Base-by-base conservation (phyloP, 306 rosid species). In the Quercus ilex region DNA sequence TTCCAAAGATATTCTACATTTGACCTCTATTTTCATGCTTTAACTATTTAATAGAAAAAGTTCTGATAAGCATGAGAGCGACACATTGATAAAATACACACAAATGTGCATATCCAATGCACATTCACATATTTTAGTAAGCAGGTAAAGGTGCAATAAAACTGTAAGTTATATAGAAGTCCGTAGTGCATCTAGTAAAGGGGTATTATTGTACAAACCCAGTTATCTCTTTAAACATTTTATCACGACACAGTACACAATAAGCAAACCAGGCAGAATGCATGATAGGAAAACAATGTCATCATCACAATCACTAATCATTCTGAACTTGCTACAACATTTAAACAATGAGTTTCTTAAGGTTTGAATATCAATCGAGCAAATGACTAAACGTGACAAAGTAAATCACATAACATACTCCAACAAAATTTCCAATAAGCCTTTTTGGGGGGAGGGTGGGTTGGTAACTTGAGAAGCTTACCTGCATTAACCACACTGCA, bases 401-500 rank as follows among this genome's bases (percentile, higher is more conserved):
- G 23, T 28, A 31, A 25, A 13, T 17, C 19, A 17, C 20, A 8
- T 20, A 23, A 77, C 10, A 14, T 65, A 30, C n/a, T 52, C 62
- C 17, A 33, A 77, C 28, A 33, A 53, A 49, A 49, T 49, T 49
- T 13, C 53, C 53, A 49, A 9, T 46, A 46, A 49, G 53, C 53
- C 53, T 49, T 49, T 12, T 49, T 12, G 13, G 3, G 53, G 26
- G 21, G 62, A 70, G 60, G 9, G n/a, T 14, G 38, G n/a, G 5
- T 26, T 35, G 21, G 72, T 31, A 33, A 73, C 76, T 71, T 86
- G 63, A 77, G 84, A 79, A 86, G 72, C 92, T 65, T 94, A 94
- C 98, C 87, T 94, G 98, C 98, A 94, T 94, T 79, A 94, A 87
- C 98, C 98, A 94, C 78, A 94, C 97, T n/a, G 98, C 97, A 86